phyloP scores from a whole-genome alignment of 345 rosid species.

The Lenwebbia sp. region DNA sequence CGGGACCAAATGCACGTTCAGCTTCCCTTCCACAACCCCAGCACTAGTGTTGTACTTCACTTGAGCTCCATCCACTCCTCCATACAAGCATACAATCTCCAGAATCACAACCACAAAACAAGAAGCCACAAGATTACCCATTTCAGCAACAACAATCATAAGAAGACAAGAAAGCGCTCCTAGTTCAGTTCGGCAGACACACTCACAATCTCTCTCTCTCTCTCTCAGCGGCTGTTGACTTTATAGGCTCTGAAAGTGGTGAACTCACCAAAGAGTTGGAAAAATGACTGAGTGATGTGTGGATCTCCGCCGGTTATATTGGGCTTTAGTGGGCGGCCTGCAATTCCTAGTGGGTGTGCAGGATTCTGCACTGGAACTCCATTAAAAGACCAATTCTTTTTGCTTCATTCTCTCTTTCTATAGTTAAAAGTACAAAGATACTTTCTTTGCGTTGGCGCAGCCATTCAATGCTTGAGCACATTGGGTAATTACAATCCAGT shows the following conservation, averaged over 20 bases:
- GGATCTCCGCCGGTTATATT: background rate
- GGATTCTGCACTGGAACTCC: background rate
- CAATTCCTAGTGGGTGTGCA: background rate
- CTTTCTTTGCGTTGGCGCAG: background rate
- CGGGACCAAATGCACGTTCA: conserved; percentile 76
- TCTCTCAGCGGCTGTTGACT: background rate
- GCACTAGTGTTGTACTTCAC: conserved; percentile 49
- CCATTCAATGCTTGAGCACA: background rate
- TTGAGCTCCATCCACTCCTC: conserved; percentile 24
- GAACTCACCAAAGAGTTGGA: background rate
- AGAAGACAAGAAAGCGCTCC: too few species aligned
- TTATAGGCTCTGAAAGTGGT: background rate
- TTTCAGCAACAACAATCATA: background rate
- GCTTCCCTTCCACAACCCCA: conserved; percentile 47
- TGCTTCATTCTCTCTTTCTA: background rate
- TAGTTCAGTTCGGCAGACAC: background rate
- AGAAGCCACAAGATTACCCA: background rate
- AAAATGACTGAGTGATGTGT: background rate
- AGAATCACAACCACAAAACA: background rate
- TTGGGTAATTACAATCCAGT: background rate
- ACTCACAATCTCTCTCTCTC: background rate
- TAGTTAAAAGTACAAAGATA: background rate
- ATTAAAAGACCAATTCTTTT: background rate
- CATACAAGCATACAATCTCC: conserved; percentile 3
- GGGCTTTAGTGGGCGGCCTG: background rate